These are phyloP conservation scores for Phytophthora agathidicida DNA, from an alignment of 352 stramenopile genomes.

Conservation along the genomic window DNA sequence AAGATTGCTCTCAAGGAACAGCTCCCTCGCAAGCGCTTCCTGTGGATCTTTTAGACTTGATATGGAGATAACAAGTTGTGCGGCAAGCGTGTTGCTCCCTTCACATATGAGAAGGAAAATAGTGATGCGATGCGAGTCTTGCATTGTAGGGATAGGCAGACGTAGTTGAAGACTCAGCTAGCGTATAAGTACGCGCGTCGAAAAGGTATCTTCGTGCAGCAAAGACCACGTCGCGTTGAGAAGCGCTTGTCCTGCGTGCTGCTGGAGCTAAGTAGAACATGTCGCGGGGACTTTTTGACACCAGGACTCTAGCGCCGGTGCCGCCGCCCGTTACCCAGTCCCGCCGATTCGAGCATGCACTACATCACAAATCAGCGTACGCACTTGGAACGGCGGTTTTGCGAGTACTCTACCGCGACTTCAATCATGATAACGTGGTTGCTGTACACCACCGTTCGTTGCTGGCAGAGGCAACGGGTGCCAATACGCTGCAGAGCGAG, in stretches of 20 bases:
- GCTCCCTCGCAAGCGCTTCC: constrained; percentile 78
- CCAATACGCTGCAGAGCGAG: not conserved
- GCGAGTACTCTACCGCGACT: constrained; percentile 4
- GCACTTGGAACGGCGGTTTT: constrained; percentile 15
- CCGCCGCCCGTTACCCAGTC: constrained; percentile 3
- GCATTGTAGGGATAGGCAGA: too few species aligned
- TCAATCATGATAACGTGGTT: not conserved
- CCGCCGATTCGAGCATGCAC: not conserved
- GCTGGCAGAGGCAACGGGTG: constrained; percentile 12
- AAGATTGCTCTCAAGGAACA: constrained; percentile 74
- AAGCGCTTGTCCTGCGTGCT: too few species aligned
- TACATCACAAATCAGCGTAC: constrained; percentile 24
- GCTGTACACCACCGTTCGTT: constrained; percentile 10
- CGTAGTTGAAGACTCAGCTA: too few species aligned
- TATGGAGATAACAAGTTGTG: constrained; percentile 9
- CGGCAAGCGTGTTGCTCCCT: too few species aligned
- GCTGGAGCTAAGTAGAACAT: too few species aligned
- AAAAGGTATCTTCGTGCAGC: too few species aligned
- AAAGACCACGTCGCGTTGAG: too few species aligned
- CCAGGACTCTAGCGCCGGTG: too few species aligned
- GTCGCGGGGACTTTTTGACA: too few species aligned
- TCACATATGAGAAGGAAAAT: too few species aligned
- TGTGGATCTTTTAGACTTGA: constrained; percentile 76
- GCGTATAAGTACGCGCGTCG: too few species aligned
- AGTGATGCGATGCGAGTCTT: too few species aligned